A percentile compares a stretch with the other conserved stretches of the same genome.
Evolutionary conservation across 148 eudicot genomes (phyloP).

Genomic region (Cornus suecica): DNA sequence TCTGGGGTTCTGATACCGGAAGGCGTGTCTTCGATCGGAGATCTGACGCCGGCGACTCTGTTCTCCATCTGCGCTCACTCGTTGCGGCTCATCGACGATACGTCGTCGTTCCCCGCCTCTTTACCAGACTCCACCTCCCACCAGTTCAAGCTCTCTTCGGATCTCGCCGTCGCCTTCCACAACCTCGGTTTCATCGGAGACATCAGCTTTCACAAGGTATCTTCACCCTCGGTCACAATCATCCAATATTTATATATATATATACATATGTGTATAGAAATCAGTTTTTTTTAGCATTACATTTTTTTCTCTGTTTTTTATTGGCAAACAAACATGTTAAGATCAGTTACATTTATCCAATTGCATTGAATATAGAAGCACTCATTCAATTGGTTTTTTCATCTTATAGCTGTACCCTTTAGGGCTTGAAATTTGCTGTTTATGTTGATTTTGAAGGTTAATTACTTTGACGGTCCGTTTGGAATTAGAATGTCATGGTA

Average conservation of each 20-base stretch:
- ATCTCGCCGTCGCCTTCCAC: slow-evolving; percentile 35
- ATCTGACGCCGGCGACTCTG: slow-evolving; percentile 31
- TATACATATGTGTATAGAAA: too few relatives aligned
- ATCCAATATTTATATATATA: background rate
- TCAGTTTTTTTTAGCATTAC: too few relatives aligned
- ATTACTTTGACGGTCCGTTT: too few relatives aligned
- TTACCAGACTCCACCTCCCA: slow-evolving; percentile 40
- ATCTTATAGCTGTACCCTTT: too few relatives aligned
- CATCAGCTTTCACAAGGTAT: slow-evolving; percentile 52
- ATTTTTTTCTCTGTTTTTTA: too few relatives aligned
- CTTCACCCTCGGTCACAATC: background rate
- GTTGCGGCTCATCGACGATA: slow-evolving; percentile 20
- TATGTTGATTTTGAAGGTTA: too few relatives aligned
- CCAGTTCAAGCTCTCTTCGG: slow-evolving; percentile 35
- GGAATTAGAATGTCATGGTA: too few relatives aligned
- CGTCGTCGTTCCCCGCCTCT: slow-evolving; percentile 15
- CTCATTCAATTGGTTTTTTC: too few relatives aligned
- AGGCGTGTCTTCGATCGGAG: slow-evolving; percentile 23
- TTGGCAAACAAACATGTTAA: too few relatives aligned
- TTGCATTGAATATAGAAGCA: too few relatives aligned
- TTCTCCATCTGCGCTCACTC: slow-evolving; percentile 33
- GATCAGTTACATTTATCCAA: too few relatives aligned
- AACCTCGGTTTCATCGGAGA: slow-evolving; percentile 38
- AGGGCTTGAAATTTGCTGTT: too few relatives aligned
- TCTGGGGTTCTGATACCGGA: slow-evolving; percentile 31